Base-by-base conservation (phyloP, 106 monocot genomes). In the Apostasia ramifera region DNA sequence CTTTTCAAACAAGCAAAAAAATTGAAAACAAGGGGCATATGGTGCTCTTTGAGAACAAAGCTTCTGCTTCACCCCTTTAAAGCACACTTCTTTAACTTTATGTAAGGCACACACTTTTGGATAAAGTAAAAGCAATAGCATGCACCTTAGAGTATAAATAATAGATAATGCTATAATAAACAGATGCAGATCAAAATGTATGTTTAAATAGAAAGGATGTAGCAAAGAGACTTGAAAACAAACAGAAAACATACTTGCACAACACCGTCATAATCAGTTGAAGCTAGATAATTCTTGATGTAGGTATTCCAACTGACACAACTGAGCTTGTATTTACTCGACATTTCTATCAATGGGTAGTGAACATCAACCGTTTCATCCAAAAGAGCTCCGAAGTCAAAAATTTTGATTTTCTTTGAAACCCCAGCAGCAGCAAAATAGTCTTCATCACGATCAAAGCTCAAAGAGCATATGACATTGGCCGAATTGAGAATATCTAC, bases 391-490 rank as follows among this genome's bases (percentile, higher is more conserved):
- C 70, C 72, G 73, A 89, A 97, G 53, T 97, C 97, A 81, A 89
- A 97, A 26, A 97, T 90, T 70, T 97, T 97, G 58, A 97, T 97
- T 70, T 92, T 97, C 70, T 79, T 97, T 77, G 97, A 89, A 61
- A 92, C 77, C 6, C 92, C 92, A 60, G 97, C 97, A 73, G 97
- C 64, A 61, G 95, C 97, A 80, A 97, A 85, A 65, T 92, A 97
- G 38, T 97, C 92, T 73, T 97, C 97, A 84, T 97, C 97, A 38
- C 92, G 82, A 69, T 97, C 92, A 83, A 97, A 97, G 75, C 89
- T 87, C 67, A 97, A 83, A 43, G 97, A 97, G 75, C 89, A 97
- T 69, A 97, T 87, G 51, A 97, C 92, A 81, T 97, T 97, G 71
- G 86, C 77, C 77, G 86, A 82, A 74, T 81, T 89, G 15, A 90